Percentiles rank a stretch among this genome's conserved stretches.
Conservation (phyloP, 768 basidiomycete genomes). For the Cystobasidium ongulense region DNA sequence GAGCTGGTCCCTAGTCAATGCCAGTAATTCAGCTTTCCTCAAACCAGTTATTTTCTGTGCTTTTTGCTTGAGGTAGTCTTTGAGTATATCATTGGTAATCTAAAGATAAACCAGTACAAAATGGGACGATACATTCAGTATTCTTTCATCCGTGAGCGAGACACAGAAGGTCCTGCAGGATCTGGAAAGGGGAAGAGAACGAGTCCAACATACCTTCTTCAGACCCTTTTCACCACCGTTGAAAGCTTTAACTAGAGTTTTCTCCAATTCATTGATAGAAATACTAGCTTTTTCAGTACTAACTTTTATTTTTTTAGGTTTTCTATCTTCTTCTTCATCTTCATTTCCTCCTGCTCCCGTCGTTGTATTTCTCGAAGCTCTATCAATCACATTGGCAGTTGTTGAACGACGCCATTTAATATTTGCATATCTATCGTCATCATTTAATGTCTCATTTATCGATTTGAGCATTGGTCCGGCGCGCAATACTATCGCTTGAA, state of each 20-base stretch:
- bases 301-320: conserved; percentile 5
- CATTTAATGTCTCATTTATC: background rate
- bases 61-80: conserved; percentile 30
- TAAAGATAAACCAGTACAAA: background rate
- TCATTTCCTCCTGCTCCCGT: background rate
- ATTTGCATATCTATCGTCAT: background rate
- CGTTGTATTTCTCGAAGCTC: background rate
- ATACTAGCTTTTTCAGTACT: conserved; percentile 8
- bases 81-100: conserved; percentile 23
- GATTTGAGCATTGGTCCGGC: background rate
- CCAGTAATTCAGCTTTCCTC: conserved; percentile 19
- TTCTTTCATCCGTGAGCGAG: background rate
- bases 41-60: background rate
- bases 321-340: background rate
- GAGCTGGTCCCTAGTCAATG: conserved; percentile 9
- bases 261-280: conserved; percentile 12
- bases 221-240: background rate
- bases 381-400: conserved; percentile 8
- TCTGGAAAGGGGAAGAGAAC: background rate
- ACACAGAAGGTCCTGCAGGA: background rate
- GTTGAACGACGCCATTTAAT: background rate
- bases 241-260: conserved; percentile 5
- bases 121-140: background rate
- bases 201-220: background rate
- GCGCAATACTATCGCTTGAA: background rate